Evolutionary conservation across 148 eudicot species (phyloP), one percentile per base, ranked within the genome.

Genomic region (Rhododendron griersonianum): DNA sequence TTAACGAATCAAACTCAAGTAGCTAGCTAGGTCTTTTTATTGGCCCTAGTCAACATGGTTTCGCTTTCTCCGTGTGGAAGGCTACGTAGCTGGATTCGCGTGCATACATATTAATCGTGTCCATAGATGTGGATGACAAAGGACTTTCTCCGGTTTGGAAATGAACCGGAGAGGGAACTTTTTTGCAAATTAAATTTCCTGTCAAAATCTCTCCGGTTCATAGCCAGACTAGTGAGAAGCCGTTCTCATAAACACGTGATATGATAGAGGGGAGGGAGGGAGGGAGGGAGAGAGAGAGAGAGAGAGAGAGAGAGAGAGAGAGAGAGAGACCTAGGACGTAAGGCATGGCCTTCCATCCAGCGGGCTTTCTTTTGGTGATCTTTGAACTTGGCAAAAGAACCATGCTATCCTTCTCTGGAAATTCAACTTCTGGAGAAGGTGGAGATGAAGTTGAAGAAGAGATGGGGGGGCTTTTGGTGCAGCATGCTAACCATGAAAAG

Each of bases 261-360:
- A 53, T 53, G 63, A 55, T 33, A 33, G 5, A 15, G 16, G n/a
- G n/a, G n/a, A n/a, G n/a, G n/a, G n/a, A n/a, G n/a, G 1, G 61
- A 55, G 21, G 3, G 61, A 55, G 21, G 1, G 57, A 51, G 59
- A 53, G 16, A 13, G 16, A 15, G 61, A 55, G 61, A 18, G 21
- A 14, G 7, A 61, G n/a, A 23, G 10, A 3, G 75, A 3, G 23
- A 65, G 71, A 81, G 87, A 71, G 48, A 65, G 67, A 82, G 44
- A 63, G 55, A 85, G 11, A 25, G 1, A 13, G 8, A 93, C 95
- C 95, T 89, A 93, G 82, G 87, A 93, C 88, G 65, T 81, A 93
- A 79, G 95, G 95, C 94, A 93, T 93, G 84, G 91, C 86, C 57
- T 89, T 93, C 95, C 95, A 93, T 85, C 95, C 95, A 84, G 92